Evolutionary conservation across 2,329 filamentous ascomycete species (phyloP).

Genomic region (Myriosclerotinia curreyana): DNA sequence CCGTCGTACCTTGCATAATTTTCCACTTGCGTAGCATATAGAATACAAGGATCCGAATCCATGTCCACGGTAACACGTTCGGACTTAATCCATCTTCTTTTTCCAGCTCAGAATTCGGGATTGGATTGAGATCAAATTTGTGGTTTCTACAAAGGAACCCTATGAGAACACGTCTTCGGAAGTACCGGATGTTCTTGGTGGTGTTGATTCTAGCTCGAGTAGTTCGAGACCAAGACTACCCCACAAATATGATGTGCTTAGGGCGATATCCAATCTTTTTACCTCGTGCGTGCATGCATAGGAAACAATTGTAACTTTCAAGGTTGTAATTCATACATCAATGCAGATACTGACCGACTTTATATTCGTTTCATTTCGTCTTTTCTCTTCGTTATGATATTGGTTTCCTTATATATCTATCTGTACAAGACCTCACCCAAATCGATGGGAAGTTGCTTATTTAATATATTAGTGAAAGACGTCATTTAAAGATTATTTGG

Average conservation of each 20-base stretch:
- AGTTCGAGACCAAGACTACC: background rate
- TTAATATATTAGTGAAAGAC: too few relatives aligned
- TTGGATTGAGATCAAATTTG: too few relatives aligned
- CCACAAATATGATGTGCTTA: constrained; percentile 14
- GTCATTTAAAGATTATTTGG: too few relatives aligned
- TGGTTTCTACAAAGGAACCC: too few relatives aligned
- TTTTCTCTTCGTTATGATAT: background rate
- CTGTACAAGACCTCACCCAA: too few relatives aligned
- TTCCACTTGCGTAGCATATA: background rate
- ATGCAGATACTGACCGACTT: constrained; percentile 11
- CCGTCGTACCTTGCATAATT: constrained; percentile 12
- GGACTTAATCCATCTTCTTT: too few relatives aligned
- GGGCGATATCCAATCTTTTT: background rate
- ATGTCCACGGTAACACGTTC: background rate
- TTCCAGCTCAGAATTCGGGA: too few relatives aligned
- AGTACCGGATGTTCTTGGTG: background rate
- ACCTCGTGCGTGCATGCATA: background rate
- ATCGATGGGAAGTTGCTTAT: too few relatives aligned
- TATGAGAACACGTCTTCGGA: background rate
- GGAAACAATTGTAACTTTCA: background rate
- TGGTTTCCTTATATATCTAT: too few relatives aligned
- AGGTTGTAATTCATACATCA: background rate
- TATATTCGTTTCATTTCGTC: background rate
- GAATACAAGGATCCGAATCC: background rate
- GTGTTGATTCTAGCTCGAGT: background rate